Conservation (phyloP, 179 eudicot species). For the Heliamphora pulchella region DNA sequence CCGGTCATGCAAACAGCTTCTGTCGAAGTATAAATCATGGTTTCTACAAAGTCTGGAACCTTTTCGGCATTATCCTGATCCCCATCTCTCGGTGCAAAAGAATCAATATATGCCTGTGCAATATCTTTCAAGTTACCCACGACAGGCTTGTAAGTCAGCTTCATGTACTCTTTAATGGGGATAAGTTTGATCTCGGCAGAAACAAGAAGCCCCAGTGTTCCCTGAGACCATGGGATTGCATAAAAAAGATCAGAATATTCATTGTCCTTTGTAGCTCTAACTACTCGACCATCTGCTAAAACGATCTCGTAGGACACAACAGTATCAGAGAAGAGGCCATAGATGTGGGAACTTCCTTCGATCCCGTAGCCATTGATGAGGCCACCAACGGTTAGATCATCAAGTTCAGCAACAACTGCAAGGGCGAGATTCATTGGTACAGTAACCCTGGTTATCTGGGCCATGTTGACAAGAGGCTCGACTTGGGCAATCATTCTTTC, state of each 20-base stretch:
- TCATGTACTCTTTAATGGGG: constrained; percentile 81
- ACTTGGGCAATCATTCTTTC: constrained; percentile 72
- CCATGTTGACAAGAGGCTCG: constrained; percentile 97
- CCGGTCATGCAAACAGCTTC: constrained; percentile 90
- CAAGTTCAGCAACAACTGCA: constrained; percentile 95
- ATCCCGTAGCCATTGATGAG: constrained; percentile 94
- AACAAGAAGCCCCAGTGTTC: constrained; percentile 84
- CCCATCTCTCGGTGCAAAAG: constrained; percentile 73
- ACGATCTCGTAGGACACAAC: constrained; percentile 91
- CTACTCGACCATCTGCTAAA: constrained; percentile 73
- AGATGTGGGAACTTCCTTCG: constrained; percentile 93
- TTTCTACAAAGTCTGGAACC: constrained; percentile 84
- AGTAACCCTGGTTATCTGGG: constrained; percentile 75
- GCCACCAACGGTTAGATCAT: constrained; percentile 95
- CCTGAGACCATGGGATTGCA: constrained; percentile 98
- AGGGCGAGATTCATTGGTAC: constrained; percentile 92
- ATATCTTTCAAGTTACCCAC: constrained; percentile 60
- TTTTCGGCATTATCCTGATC: constrained; percentile 79
- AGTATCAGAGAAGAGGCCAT: constrained; percentile 87
- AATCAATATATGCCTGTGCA: constrained; percentile 77
- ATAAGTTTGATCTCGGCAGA: constrained; percentile 96
- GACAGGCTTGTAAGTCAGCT: constrained; percentile 70
- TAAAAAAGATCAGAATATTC: constrained; percentile 85
- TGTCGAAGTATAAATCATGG: constrained; percentile 56
- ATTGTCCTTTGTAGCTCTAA: constrained; percentile 89